phyloP scores from a whole-genome alignment of 345 rosid species.

The Citrus glauca region DNA sequence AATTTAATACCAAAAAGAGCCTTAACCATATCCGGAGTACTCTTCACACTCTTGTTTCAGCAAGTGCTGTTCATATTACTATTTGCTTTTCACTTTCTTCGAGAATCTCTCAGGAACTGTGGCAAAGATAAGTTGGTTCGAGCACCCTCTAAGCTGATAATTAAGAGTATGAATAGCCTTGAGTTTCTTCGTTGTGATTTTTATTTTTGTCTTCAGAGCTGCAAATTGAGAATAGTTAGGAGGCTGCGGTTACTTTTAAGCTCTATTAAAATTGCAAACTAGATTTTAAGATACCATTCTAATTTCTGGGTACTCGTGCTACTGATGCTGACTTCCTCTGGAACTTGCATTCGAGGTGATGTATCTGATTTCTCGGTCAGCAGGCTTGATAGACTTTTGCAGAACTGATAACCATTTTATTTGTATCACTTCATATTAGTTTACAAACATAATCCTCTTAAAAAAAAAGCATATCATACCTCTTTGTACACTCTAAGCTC shows the following conservation, averaged over 20 bases:
- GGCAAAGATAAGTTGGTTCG: neutral
- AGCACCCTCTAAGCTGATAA: slow-evolving; percentile 1
- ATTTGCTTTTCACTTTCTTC: neutral
- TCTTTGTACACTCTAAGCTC: slow-evolving; percentile 56
- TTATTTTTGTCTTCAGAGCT: slow-evolving; percentile 25
- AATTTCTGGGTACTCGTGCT: slow-evolving; percentile 14
- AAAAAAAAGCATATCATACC: slow-evolving; percentile 32
- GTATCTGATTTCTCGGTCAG: slow-evolving; percentile 42
- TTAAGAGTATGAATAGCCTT: slow-evolving; percentile 12
- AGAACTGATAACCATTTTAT: slow-evolving; percentile 49
- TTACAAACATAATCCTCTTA: neutral
- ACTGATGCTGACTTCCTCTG: slow-evolving; percentile 12
- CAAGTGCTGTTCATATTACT: neutral
- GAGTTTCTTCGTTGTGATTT: neutral
- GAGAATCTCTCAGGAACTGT: neutral
- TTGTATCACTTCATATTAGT: neutral
- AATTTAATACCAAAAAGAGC: too few relatives aligned
- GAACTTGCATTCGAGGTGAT: slow-evolving; percentile 19
- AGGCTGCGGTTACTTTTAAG: slow-evolving; percentile 6
- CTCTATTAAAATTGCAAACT: neutral
- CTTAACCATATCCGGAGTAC: neutral
- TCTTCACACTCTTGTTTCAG: neutral
- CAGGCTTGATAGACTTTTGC: slow-evolving; percentile 67
- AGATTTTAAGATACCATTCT: slow-evolving; percentile 28
- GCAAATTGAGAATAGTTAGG: slow-evolving; percentile 22